phyloP scores from a whole-genome alignment of 148 eudicot species.

The Rhododendron molle region DNA sequence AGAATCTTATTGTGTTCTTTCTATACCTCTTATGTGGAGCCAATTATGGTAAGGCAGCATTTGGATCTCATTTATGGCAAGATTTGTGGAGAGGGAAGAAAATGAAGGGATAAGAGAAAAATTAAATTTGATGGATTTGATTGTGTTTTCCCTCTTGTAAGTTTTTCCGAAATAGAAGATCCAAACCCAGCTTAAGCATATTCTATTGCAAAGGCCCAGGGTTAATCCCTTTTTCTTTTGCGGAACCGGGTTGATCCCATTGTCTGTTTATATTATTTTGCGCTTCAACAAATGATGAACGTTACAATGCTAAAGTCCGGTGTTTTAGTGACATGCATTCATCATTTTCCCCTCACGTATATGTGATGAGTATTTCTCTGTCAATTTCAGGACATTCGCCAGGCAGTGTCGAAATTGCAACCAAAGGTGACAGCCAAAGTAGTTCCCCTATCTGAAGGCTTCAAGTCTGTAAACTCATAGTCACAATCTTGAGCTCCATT shows the following conservation, averaged over 20 bases:
- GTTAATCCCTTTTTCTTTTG: background rate
- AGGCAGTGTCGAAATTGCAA: conserved; percentile 80
- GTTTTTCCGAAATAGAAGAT: background rate
- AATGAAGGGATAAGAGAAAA: background rate
- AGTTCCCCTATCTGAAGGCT: conserved; percentile 81
- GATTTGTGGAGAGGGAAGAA: background rate
- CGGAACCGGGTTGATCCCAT: background rate
- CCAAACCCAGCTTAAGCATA: background rate
- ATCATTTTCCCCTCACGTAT: background rate
- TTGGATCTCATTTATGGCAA: background rate
- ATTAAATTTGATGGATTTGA: background rate
- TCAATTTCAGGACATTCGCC: conserved; percentile 71
- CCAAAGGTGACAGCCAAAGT: conserved; percentile 83
- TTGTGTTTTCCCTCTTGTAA: background rate
- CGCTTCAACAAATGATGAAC: background rate
- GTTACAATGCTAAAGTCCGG: background rate
- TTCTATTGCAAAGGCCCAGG: background rate
- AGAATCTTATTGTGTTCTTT: background rate
- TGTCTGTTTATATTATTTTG: background rate
- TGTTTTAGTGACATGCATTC: background rate
- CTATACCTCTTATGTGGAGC: background rate
- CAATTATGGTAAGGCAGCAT: background rate
- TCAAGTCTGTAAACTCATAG: conserved; percentile 50
- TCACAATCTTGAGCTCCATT: background rate
- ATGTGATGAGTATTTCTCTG: background rate